These are phyloP conservation scores for Auriculariales sp. DNA, from an alignment of 768 basidiomycete genomes.

Conservation along the genomic window DNA sequence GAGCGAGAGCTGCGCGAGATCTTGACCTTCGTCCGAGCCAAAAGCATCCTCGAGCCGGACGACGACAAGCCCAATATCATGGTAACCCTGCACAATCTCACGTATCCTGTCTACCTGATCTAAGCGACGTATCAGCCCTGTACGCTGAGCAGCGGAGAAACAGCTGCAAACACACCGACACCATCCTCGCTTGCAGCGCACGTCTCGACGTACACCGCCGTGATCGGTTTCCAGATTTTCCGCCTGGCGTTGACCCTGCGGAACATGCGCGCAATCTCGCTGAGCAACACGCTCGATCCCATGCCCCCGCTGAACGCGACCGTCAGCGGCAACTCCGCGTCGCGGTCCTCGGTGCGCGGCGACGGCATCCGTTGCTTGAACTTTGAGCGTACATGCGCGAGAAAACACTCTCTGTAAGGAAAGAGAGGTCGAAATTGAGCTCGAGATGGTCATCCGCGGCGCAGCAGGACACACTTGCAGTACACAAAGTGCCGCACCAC, in stretches of 20 bases:
- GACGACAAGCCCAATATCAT: constrained; percentile 3
- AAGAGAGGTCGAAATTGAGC: not conserved
- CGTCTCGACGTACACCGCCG: constrained; percentile 57
- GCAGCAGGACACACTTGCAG: constrained; percentile 46
- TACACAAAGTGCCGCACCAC: constrained; percentile 71
- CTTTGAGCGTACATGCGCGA: constrained; percentile 42
- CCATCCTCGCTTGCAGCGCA: constrained; percentile 39
- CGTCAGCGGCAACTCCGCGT: constrained; percentile 43
- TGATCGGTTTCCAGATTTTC: constrained; percentile 45
- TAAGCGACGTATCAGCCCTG: not conserved
- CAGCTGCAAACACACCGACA: constrained; percentile 31
- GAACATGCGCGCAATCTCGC: constrained; percentile 49
- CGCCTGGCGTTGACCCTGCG: constrained; percentile 22
- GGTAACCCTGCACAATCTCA: constrained; percentile 1
- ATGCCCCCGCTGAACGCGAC: constrained; percentile 70
- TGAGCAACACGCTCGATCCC: constrained; percentile 57
- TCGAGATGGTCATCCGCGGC: constrained; percentile 2
- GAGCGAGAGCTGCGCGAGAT: constrained; percentile 30
- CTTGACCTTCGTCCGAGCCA: constrained; percentile 18
- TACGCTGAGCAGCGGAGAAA: constrained; percentile 19
- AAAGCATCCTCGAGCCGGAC: constrained; percentile 65
- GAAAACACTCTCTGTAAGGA: constrained; percentile 44
- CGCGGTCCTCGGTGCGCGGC: constrained; percentile 46
- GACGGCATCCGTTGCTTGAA: constrained; percentile 43
- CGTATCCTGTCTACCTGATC: not conserved